These are phyloP conservation scores for Didymella pomorum DNA, from an alignment of 2,329 filamentous ascomycete genomes.

Conservation along the genomic window DNA sequence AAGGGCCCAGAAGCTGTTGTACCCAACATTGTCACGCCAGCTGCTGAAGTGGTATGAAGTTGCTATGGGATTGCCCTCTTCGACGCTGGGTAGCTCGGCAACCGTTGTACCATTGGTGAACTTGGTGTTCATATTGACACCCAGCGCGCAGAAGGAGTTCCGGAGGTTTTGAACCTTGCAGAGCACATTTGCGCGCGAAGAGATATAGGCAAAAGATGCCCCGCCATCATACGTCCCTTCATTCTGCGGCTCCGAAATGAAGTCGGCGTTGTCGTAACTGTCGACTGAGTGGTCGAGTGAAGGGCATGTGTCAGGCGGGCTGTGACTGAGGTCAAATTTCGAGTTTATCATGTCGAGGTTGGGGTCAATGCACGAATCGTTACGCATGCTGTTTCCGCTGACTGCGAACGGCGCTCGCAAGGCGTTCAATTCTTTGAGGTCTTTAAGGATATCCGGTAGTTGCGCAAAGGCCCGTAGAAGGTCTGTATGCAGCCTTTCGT, in stretches of 20 bases:
- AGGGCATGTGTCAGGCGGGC: conserved; percentile 27
- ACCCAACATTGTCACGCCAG: conserved; percentile 43
- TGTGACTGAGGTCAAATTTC: conserved; percentile 15
- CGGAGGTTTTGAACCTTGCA: conserved; percentile 37
- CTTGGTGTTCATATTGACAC: conserved; percentile 32
- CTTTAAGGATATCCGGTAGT: conserved; percentile 38
- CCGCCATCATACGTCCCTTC: conserved; percentile 12
- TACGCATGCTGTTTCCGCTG: not conserved
- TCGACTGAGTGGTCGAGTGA: conserved; percentile 34
- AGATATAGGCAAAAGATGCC: conserved; percentile 10
- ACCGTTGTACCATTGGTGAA: conserved; percentile 33
- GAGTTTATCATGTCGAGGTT: conserved; percentile 8
- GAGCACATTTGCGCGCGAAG: conserved; percentile 28
- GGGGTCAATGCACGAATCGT: conserved; percentile 13
- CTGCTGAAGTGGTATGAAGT: conserved; percentile 42
- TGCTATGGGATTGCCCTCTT: conserved; percentile 30
- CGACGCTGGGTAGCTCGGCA: conserved; percentile 30
- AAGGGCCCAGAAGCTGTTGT: conserved; percentile 45
- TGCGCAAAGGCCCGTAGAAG: conserved; percentile 40
- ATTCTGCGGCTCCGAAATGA: conserved; percentile 21
- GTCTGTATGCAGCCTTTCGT: conserved; percentile 41
- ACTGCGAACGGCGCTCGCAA: conserved; percentile 6
- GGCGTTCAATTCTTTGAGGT: conserved; percentile 33
- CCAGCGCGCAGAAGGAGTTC: conserved; percentile 30
- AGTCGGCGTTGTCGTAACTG: conserved; percentile 28